Evolutionary conservation across 495 filamentous ascomycete species (phyloP).

Genomic region (Ascobolus immersus): DNA sequence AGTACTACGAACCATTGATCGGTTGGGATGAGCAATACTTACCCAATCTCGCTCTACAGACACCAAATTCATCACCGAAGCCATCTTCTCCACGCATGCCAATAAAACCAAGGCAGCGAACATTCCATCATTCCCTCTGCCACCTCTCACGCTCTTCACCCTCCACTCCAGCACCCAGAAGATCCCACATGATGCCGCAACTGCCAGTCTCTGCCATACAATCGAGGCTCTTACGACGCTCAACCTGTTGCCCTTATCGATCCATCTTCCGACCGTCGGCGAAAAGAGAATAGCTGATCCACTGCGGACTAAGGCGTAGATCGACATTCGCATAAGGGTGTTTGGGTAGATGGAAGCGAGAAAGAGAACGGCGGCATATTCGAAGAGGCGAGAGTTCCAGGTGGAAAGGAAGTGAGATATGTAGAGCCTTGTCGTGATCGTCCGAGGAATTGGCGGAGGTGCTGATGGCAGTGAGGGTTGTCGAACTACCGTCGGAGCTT

Average conservation of each 20-base stretch:
- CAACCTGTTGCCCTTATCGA: conserved; percentile 15
- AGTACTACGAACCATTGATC: too few relatives aligned
- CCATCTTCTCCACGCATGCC: conserved; percentile 17
- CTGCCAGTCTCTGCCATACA: conserved; percentile 12
- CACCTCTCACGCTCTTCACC: conserved; percentile 7
- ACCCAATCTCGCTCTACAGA: conserved; percentile 46
- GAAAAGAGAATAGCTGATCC: conserved; percentile 15
- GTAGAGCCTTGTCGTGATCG: too few relatives aligned
- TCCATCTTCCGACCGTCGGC: conserved; percentile 8
- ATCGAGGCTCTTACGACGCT: conserved; percentile 16
- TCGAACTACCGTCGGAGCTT: too few relatives aligned
- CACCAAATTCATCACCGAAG: conserved; percentile 23
- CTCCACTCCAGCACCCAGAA: conserved; percentile 1
- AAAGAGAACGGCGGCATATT: conserved; percentile 37
- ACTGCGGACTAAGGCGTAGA: neutral
- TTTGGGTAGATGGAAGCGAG: conserved; percentile 32
- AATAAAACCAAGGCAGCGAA: neutral
- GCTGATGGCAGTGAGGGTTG: too few relatives aligned
- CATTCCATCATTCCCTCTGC: too few relatives aligned
- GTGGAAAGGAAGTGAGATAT: conserved; percentile 38
- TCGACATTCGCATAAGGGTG: conserved; percentile 21
- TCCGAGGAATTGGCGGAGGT: too few relatives aligned
- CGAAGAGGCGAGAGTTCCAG: conserved; percentile 47
- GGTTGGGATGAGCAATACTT: too few relatives aligned
- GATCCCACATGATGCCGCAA: conserved; percentile 10